These are phyloP conservation scores for Gossypium schwendimanii DNA, from an alignment of 441 rosid genomes.

Conservation along the genomic window DNA sequence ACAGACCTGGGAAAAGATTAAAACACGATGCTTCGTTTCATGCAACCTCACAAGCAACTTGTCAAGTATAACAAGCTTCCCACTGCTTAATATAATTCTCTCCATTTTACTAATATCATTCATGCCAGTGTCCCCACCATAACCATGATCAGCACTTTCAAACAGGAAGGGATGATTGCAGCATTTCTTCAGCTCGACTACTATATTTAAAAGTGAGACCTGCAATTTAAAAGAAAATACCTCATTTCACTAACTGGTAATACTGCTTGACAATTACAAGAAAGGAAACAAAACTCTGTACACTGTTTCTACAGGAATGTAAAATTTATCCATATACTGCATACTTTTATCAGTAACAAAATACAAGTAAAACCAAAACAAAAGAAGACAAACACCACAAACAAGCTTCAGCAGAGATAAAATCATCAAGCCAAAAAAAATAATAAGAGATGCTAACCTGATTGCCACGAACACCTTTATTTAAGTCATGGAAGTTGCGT, in stretches of 20 bases:
- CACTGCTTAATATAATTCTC: conserved; percentile 91
- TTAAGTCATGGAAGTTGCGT: conserved; percentile 96
- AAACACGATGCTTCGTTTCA: conserved; percentile 94
- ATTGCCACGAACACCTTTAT: conserved; percentile 99
- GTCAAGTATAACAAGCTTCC: conserved; percentile 97
- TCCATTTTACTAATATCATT: conserved; percentile 80
- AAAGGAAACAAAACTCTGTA: conserved; percentile 15
- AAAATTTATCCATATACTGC: neutral
- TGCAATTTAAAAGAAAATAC: conserved; percentile 28
- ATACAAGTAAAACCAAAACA: neutral
- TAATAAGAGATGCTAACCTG: conserved; percentile 50
- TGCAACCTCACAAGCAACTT: conserved; percentile 89
- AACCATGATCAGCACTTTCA: conserved; percentile 99
- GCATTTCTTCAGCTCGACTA: conserved; percentile 99
- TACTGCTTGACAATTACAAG: conserved; percentile 2
- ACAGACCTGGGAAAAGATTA: conserved; percentile 95
- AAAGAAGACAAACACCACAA: neutral
- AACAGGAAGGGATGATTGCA: conserved; percentile 99
- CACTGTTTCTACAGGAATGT: neutral
- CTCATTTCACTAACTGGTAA: conserved; percentile 13
- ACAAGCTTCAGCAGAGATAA: neutral
- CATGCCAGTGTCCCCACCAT: conserved; percentile 70
- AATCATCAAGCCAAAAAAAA: conserved; percentile 11
- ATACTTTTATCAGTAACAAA: neutral
- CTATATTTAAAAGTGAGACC: conserved; percentile 99